Evolutionary conservation across 331 rosid species (phyloP), one percentile per base, ranked within the genome.

Genomic region (Telfairia occidentalis): DNA sequence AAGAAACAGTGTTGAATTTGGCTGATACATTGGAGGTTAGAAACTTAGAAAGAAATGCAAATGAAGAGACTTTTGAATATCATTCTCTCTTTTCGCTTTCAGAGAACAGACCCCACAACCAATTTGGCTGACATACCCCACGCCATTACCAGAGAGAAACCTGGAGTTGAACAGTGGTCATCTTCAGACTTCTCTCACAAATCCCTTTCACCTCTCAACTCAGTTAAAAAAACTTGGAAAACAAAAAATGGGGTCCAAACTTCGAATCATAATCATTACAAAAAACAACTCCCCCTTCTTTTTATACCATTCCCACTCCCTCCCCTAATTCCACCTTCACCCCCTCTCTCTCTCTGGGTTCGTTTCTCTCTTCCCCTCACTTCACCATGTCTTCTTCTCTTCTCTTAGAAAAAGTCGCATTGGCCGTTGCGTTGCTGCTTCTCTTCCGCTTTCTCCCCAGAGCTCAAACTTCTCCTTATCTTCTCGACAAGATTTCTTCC

Each of bases 361-460:
- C 7, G 26, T 60, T 60, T 29, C 52, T 69, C 76, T 78, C 35
- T 61, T 74, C 76, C 60, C 70, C n/a, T n/a, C n/a, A n/a, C n/a
- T 34, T 12, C 21, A 55, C 43, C 57, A 88, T 88, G 88, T 60
- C 84, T 71, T n/a, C n/a, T n/a, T 82, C 81, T 74, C 80, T 80
- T 74, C 66, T 78, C 79, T 53, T n/a, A n/a, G n/a, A n/a, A n/a
- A n/a, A n/a, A n/a, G n/a, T n/a, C n/a, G 85, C 83, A 75, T 48
- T 82, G 64, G 76, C 86, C 78, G n/a, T 85, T 34, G 49, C 74
- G 60, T 46, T 70, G 16, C 4, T 83, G 53, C 86, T 86, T 35
- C 83, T 40, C 18, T 54, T 80, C 13, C 76, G 59, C 70, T 78
- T 42, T 76, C 76, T 63, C 76, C 72, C 12, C 15, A 50, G 45